Evolutionary conservation across 1,139 yeast genomes (phyloP).

Genomic region (Lodderomyces theae): DNA sequence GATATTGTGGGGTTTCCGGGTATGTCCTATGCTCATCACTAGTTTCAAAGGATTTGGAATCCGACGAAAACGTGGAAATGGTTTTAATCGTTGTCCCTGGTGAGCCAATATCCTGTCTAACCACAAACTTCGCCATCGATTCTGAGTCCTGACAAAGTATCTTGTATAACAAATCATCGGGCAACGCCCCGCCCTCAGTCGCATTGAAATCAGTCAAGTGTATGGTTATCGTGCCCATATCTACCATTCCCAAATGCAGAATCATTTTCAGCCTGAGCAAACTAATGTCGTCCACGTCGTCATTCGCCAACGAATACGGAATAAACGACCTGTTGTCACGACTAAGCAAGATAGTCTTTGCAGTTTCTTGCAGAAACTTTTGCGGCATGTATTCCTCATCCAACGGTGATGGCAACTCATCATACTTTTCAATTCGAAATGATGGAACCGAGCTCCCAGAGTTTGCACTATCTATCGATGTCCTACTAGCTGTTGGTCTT

Average conservation of each 20-base stretch:
- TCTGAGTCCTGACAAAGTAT: slow-evolving; percentile 18
- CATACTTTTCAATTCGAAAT: slow-evolving; percentile 5
- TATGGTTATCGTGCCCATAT: slow-evolving; percentile 42
- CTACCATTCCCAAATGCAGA: slow-evolving; percentile 38
- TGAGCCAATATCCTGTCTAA: slow-evolving; percentile 35
- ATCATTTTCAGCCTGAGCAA: slow-evolving; percentile 39
- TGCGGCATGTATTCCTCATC: slow-evolving; percentile 34
- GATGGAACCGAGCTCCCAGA: slow-evolving; percentile 10
- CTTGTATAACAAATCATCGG: slow-evolving; percentile 42
- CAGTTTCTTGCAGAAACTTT: slow-evolving; percentile 12
- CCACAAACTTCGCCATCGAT: slow-evolving; percentile 34
- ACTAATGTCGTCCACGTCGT: slow-evolving; percentile 16
- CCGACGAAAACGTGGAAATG: slow-evolving; percentile 44
- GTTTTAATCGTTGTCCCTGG: slow-evolving; percentile 28
- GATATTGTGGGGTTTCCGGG: slow-evolving; percentile 62
- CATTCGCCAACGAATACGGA: slow-evolving; percentile 36
- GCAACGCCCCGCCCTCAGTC: slow-evolving; percentile 59
- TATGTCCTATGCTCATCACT: slow-evolving; percentile 43
- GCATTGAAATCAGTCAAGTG: slow-evolving; percentile 74
- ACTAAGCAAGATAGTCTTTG: slow-evolving; percentile 47
- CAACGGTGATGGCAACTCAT: slow-evolving; percentile 7
- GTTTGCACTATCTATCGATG: slow-evolving; percentile 8
- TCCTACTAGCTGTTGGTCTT: slow-evolving; percentile 1
- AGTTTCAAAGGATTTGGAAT: slow-evolving; percentile 47
- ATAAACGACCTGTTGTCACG: slow-evolving; percentile 54